Conservation (phyloP, 2,329 filamentous ascomycete species). For the Sporothrix schenckii region DNA sequence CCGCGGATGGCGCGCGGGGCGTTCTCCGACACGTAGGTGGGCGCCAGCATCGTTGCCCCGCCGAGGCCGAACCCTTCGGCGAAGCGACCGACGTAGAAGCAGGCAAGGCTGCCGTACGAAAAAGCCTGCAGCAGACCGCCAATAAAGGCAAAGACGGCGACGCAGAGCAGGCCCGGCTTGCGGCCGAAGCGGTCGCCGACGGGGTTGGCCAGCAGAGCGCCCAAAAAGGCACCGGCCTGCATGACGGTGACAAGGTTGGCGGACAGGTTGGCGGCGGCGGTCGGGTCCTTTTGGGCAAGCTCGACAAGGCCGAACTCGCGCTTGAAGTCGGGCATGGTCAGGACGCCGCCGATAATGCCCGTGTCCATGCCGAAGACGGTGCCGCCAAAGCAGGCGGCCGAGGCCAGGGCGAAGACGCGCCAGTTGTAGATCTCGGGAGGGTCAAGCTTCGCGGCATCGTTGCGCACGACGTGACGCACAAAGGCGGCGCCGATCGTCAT, state of each 20-base stretch:
- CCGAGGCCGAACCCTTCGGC: conserved; percentile 57
- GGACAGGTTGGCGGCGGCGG: conserved; percentile 36
- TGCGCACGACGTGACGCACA: conserved; percentile 47
- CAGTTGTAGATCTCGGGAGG: conserved; percentile 70
- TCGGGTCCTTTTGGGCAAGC: conserved; percentile 35
- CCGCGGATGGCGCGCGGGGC: conserved; percentile 62
- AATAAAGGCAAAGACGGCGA: conserved; percentile 40
- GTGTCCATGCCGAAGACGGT: conserved; percentile 41
- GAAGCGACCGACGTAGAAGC: conserved; percentile 47
- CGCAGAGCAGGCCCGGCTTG: conserved; percentile 41
- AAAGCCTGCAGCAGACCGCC: conserved; percentile 43
- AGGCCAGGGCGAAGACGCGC: conserved; percentile 66
- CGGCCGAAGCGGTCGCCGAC: conserved; percentile 42
- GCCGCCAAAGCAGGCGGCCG: conserved; percentile 47
- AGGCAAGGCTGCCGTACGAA: conserved; percentile 41
- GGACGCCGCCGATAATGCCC: conserved; percentile 40
- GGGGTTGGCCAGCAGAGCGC: conserved; percentile 38
- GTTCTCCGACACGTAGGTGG: conserved; percentile 64
- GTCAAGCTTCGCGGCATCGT: conserved; percentile 65
- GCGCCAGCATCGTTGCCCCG: conserved; percentile 60
- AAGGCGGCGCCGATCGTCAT: conserved; percentile 32
- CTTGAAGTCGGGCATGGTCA: conserved; percentile 38
- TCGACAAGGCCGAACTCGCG: conserved; percentile 56
- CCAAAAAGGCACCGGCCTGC: conserved; percentile 39
- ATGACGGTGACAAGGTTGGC: conserved; percentile 39